phyloP scores from a whole-genome alignment of 2,329 filamentous ascomycete species.

The Coniochaeta prunicola region DNA sequence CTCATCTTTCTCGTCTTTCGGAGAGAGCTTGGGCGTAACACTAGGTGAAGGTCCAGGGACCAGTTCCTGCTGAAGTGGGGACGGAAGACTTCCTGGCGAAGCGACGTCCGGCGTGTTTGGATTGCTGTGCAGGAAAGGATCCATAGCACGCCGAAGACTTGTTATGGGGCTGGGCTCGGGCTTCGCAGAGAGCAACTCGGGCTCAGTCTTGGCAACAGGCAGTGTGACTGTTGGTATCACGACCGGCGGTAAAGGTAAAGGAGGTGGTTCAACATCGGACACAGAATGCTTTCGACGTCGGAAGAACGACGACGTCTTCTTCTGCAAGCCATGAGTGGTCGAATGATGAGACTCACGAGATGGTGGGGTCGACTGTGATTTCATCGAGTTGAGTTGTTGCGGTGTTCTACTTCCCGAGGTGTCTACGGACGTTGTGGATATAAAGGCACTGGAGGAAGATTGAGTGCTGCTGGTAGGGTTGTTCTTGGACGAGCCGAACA shows the following conservation, averaged over 20 bases:
- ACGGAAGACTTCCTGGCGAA: conserved; percentile 9
- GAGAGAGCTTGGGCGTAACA: background rate
- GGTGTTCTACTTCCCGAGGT: conserved; percentile 29
- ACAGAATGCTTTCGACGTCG: conserved; percentile 86
- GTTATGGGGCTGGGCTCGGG: conserved; percentile 59
- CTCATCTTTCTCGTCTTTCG: conserved; percentile 13
- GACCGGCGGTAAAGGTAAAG: conserved; percentile 22
- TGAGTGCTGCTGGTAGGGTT: conserved; percentile 21
- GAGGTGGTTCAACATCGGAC: conserved; percentile 49
- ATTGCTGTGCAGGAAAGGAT: conserved; percentile 59
- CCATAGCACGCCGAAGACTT: conserved; percentile 81
- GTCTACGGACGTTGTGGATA: conserved; percentile 28
- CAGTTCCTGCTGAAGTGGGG: conserved; percentile 6
- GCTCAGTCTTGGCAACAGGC: conserved; percentile 9
- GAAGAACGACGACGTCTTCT: conserved; percentile 94
- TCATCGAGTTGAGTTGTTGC: conserved; percentile 37
- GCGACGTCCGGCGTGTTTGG: conserved; percentile 17
- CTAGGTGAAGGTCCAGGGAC: background rate
- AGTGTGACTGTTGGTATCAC: conserved; percentile 24
- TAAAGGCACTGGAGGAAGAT: conserved; percentile 18
- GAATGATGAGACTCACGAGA: conserved; percentile 43
- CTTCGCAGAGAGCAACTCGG: conserved; percentile 20
- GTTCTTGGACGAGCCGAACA: conserved; percentile 72
- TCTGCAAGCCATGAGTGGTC: conserved; percentile 54
- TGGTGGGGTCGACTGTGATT: conserved; percentile 38